Conservation (phyloP, 805 yeast genomes). For the Saturnispora kantuleensis region DNA sequence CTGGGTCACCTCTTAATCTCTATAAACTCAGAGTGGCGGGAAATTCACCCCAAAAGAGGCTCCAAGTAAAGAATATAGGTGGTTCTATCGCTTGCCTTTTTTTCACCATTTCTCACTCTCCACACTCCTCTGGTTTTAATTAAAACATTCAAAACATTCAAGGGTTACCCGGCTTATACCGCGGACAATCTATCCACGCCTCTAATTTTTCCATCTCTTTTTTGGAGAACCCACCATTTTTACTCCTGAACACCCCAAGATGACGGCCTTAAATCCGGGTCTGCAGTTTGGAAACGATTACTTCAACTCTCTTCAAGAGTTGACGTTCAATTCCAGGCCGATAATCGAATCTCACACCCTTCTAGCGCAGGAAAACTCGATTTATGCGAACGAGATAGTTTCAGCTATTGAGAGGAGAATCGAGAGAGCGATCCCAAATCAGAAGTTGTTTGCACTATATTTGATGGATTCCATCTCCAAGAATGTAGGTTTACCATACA, state of each 20-base stretch:
- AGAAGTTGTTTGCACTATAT: slow-evolving; percentile 77
- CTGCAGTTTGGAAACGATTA: slow-evolving; percentile 48
- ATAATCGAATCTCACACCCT: slow-evolving; percentile 77
- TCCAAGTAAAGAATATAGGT: too few relatives aligned
- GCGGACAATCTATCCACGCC: neutral
- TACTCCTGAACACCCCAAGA: neutral
- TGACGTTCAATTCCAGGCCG: slow-evolving; percentile 84
- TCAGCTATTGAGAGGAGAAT: slow-evolving; percentile 69
- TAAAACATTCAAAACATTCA: neutral
- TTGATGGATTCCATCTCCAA: slow-evolving; percentile 87
- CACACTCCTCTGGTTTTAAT: neutral
- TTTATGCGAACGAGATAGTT: slow-evolving; percentile 67
- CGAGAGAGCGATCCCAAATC: slow-evolving; percentile 66
- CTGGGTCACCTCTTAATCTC: too few relatives aligned
- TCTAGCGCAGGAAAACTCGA: slow-evolving; percentile 77
- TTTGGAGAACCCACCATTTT: neutral
- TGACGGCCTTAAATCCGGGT: slow-evolving; percentile 8
- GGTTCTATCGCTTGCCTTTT: neutral
- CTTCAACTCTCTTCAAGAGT: slow-evolving; percentile 55
- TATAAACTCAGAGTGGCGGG: too few relatives aligned
- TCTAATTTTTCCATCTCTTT: neutral
- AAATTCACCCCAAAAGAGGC: too few relatives aligned
- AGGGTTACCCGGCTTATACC: neutral
- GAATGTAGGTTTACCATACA: slow-evolving; percentile 83
- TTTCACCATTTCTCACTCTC: neutral